phyloP scores from a whole-genome alignment of 2,329 filamentous ascomycete genomes.

The Colletotrichum lupini region DNA sequence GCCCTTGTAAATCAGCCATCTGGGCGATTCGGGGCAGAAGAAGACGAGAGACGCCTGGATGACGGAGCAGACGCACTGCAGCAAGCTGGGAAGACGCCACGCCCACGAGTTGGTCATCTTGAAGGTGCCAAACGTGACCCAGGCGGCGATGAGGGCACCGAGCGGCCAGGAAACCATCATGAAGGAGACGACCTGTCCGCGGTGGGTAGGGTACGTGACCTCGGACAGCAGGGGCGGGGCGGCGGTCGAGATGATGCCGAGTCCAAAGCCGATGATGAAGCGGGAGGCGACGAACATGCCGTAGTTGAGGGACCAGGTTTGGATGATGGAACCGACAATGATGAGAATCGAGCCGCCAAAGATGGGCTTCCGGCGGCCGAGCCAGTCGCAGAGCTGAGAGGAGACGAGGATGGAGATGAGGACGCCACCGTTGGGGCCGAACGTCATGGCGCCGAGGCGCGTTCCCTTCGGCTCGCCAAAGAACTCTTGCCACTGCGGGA shows the following conservation, averaged over 20 bases:
- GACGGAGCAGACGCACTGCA: slow-evolving; percentile 54
- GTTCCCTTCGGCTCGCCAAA: background rate
- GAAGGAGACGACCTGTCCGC: slow-evolving; percentile 28
- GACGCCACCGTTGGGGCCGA: slow-evolving; percentile 24
- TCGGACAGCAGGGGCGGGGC: slow-evolving; percentile 47
- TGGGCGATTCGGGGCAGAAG: slow-evolving; percentile 68
- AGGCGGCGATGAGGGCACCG: slow-evolving; percentile 59
- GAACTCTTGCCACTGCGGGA: slow-evolving; percentile 43
- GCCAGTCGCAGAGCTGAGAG: slow-evolving; percentile 43
- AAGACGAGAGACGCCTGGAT: slow-evolving; percentile 60
- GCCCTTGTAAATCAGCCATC: slow-evolving; percentile 66
- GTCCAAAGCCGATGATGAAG: slow-evolving; percentile 46
- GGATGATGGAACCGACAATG: slow-evolving; percentile 43
- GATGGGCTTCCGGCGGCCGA: slow-evolving; percentile 43
- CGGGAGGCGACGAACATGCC: slow-evolving; percentile 44
- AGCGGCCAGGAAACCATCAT: background rate
- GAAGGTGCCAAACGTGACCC: slow-evolving; percentile 57
- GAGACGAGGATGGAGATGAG: slow-evolving; percentile 48
- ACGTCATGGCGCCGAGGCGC: background rate
- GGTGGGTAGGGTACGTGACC: slow-evolving; percentile 47
- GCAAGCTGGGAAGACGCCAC: slow-evolving; percentile 70
- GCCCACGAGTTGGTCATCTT: slow-evolving; percentile 49
- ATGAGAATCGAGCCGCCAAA: slow-evolving; percentile 42
- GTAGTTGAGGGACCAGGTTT: slow-evolving; percentile 40
- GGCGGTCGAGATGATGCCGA: slow-evolving; percentile 43